These are phyloP conservation scores for Ilyonectria mors-panacis DNA, from an alignment of 2,329 filamentous ascomycete species.

Conservation along the genomic window DNA sequence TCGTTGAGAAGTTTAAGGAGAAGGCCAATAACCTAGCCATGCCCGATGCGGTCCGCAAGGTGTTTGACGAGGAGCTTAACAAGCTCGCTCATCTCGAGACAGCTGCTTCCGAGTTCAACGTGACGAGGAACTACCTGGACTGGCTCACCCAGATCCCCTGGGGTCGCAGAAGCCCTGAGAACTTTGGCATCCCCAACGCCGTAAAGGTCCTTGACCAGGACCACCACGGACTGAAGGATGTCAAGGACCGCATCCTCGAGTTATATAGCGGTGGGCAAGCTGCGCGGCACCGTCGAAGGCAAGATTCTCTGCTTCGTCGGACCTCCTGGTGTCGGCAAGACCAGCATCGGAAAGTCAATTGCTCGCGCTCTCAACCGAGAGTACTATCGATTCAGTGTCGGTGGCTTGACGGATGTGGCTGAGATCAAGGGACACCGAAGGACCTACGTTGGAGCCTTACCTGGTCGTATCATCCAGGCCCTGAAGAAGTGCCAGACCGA, in stretches of 20 bases:
- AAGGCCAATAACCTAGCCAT: conserved; percentile 95
- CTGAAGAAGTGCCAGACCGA: conserved; percentile 99
- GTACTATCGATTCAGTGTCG: conserved; percentile 98
- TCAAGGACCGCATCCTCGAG: conserved; percentile 97
- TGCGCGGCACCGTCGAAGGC: conserved; percentile 96
- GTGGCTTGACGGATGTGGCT: conserved; percentile 95
- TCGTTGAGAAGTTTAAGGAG: conserved; percentile 97
- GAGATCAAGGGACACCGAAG: conserved; percentile 98
- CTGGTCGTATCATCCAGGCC: conserved; percentile 97
- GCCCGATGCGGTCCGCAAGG: conserved; percentile 96
- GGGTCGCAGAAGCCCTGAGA: conserved; percentile 95
- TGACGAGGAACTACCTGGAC: conserved; percentile 97
- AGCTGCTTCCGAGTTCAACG: conserved; percentile 97
- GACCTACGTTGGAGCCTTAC: conserved; percentile 95
- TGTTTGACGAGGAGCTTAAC: conserved; percentile 98
- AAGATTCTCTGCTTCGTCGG: conserved; percentile 99
- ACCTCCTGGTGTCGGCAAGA: conserved; percentile 97
- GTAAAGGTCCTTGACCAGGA: conserved; percentile 94
- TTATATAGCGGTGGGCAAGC: conserved; percentile 98
- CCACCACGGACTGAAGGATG: conserved; percentile 96
- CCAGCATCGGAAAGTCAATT: conserved; percentile 98
- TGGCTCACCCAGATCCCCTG: conserved; percentile 99
- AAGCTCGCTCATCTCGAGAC: conserved; percentile 96
- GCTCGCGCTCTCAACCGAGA: conserved; percentile 93
- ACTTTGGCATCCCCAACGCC: conserved; percentile 94